Conservation (phyloP, 352 stramenopile species). For the Pythium phragmiticola region DNA sequence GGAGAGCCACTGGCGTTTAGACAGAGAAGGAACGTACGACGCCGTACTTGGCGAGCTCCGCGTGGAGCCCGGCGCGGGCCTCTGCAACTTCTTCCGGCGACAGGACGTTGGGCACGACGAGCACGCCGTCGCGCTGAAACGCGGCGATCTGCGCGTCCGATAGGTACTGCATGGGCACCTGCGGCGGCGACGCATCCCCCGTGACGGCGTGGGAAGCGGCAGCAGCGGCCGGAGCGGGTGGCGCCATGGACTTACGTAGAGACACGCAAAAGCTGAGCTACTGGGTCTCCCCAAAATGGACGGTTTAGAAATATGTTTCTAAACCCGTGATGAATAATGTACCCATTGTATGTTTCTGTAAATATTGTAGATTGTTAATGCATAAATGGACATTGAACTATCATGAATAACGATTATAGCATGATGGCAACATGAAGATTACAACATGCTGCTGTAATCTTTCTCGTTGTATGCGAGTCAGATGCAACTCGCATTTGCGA, state of each 20-base stretch:
- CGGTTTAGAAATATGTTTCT: conserved; percentile 8
- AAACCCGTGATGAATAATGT: background rate
- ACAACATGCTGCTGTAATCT: no score
- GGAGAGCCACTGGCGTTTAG: background rate
- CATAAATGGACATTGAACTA: background rate
- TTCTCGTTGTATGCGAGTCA: background rate
- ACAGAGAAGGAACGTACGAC: conserved; percentile 42
- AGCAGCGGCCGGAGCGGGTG: no score
- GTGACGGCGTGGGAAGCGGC: background rate
- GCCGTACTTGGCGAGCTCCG: conserved; percentile 63
- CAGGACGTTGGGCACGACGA: conserved; percentile 79
- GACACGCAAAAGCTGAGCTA: no score
- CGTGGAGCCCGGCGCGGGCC: conserved; percentile 56
- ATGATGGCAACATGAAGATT: no score
- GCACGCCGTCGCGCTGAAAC: conserved; percentile 63
- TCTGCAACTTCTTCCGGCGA: conserved; percentile 50
- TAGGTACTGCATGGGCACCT: conserved; percentile 32
- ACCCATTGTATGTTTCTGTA: conserved; percentile 1
- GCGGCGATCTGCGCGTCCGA: conserved; percentile 55
- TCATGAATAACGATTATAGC: no score
- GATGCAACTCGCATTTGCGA: background rate
- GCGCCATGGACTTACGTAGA: no score
- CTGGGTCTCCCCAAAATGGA: background rate
- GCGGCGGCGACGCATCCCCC: conserved; percentile 19
- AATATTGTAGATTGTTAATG: background rate